Evolutionary conservation across 2,329 filamentous ascomycete genomes (phyloP), one percentile per base, ranked within the genome.

Genomic region (Aspergillus felis): DNA sequence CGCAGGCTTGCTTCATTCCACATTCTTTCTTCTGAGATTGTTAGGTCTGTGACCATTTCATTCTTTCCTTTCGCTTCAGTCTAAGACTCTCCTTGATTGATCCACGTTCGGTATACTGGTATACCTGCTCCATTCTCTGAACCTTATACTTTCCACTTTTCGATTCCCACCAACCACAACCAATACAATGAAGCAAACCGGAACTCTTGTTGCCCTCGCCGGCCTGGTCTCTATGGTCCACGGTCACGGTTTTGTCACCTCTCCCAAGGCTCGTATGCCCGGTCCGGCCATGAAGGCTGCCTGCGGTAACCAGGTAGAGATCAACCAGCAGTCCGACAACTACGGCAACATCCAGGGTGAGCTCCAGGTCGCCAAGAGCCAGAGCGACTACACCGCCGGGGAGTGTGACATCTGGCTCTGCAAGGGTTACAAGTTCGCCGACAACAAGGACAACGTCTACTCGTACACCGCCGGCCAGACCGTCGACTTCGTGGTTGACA

Each of bases 331-430:
- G 38, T 75, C 79, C 17, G 82, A 85, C 76, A 76, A 79, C 68
- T 81, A 81, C 69, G 82, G 82, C 64, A 85, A 85, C 70, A 72
- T 85, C 61, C 83, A 86, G 70, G 78, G 78, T 57, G 74, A 82
- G 61, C 74, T 82, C 47, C 80, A 84, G 68, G 74, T 80, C 51
- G 79, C 77, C 66, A 68, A 55, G 56, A 64, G 68, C 61, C 79
- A 83, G 71, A 63, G 35, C 51, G 81, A 82, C 73, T 82, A 79
- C 71, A 72, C 81, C 55, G 73, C 74, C 49, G 67, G 69, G 1
- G 67, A 71, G 41, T 84, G 82, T 69, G 73, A 82, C 64, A 73
- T 83, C 65, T 83, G 77, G 77, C 76, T 82, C 50, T 84, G 82
- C 81, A 84, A 84, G 73, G 83, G 83, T 59, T 81, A 80, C 72